phyloP scores from a whole-genome alignment of 169 alveolate genomes.

The Cryptosporidium andersoni region DNA sequence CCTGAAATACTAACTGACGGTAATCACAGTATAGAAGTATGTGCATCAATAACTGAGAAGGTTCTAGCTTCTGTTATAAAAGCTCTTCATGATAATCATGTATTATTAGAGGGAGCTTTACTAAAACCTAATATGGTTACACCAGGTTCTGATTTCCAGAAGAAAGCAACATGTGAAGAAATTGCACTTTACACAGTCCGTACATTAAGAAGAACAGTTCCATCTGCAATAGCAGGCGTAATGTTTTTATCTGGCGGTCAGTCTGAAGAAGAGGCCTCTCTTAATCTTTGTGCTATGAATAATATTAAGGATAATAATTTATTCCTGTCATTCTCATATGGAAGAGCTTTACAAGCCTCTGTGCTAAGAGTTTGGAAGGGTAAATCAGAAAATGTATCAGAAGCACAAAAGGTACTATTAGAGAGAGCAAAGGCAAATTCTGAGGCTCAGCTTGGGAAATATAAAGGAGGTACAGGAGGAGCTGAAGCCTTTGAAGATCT shows the following conservation, averaged over 20 bases:
- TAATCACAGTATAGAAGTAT: slow-evolving; percentile 91
- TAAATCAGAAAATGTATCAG: slow-evolving; percentile 90
- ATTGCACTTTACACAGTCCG: slow-evolving; percentile 94
- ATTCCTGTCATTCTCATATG: slow-evolving; percentile 97
- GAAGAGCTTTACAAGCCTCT: slow-evolving; percentile 97
- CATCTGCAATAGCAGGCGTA: slow-evolving; percentile 96
- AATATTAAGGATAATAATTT: slow-evolving; percentile 90
- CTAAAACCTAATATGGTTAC: slow-evolving; percentile 99
- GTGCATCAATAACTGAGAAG: slow-evolving; percentile 94
- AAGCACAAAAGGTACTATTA: slow-evolving; percentile 94
- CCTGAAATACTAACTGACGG: slow-evolving; percentile 99
- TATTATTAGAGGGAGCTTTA: slow-evolving; percentile 95
- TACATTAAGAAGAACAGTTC: slow-evolving; percentile 93
- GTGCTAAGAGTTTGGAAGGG: slow-evolving; percentile 97
- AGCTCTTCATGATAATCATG: slow-evolving; percentile 92
- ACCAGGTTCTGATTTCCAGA: slow-evolving; percentile 92
- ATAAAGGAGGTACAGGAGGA: slow-evolving; percentile 83
- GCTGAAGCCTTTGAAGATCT: slow-evolving; percentile 60
- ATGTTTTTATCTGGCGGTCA: slow-evolving; percentile 99
- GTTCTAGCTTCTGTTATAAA: slow-evolving; percentile 93
- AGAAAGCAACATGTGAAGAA: slow-evolving; percentile 88
- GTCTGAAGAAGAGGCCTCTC: slow-evolving; percentile 97
- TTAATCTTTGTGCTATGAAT: slow-evolving; percentile 95
- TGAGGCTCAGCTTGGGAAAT: slow-evolving; percentile 94
- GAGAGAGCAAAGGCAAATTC: slow-evolving; percentile 95